These are phyloP conservation scores for Herpetomonas tarakana DNA, from an alignment of 208 protist genomes.

Conservation along the genomic window DNA sequence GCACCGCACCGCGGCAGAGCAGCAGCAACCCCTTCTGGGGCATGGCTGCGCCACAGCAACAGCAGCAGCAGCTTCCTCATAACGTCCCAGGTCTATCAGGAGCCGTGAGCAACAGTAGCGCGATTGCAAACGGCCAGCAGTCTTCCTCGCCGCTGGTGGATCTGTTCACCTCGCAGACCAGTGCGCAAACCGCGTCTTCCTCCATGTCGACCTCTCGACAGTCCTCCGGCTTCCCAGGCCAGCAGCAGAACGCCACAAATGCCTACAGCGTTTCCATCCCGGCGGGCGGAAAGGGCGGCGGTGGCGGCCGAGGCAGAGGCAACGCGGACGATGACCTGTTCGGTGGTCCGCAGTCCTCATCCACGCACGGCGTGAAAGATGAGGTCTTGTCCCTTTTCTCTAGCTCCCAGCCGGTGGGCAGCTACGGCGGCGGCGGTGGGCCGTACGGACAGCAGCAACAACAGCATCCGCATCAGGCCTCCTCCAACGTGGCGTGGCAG, in stretches of 20 bases:
- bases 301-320: no score
- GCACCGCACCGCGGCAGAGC: neutral
- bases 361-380: no score
- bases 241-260: no score
- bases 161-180: no score
- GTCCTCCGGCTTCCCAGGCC: neutral
- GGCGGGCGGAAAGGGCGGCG: no score
- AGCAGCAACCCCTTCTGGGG: slow-evolving; percentile 1
- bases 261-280: no score
- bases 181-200: neutral
- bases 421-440: slow-evolving; percentile 5
- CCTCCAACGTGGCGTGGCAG: slow-evolving; percentile 66
- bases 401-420: slow-evolving; percentile 1
- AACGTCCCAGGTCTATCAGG: neutral
- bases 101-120: no score
- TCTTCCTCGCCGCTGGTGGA: no score
- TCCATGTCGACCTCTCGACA: neutral
- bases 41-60: neutral
- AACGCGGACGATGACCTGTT: no score
- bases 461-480: slow-evolving; percentile 9
- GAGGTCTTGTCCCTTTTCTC: slow-evolving; percentile 74
- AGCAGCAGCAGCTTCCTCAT: neutral
- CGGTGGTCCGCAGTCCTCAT: no score
- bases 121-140: no score
- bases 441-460: neutral